Evolutionary conservation across 208 protist species (phyloP), one percentile per base, ranked within the genome.

Genomic region (Zelonia costaricensis): DNA sequence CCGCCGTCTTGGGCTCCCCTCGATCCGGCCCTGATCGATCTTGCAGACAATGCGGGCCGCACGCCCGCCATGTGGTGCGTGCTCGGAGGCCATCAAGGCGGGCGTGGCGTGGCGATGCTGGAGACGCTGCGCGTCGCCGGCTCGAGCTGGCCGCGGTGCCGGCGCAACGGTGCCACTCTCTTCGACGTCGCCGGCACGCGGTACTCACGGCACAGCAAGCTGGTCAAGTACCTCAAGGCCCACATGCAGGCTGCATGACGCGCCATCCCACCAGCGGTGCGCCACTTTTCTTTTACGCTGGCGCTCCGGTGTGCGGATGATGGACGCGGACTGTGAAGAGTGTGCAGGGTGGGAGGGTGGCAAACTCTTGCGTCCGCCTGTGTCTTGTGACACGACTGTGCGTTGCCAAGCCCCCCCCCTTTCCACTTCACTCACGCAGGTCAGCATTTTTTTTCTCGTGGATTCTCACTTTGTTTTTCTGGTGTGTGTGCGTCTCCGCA

Each of bases 21-120:
- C 36, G 42, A 62, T n/a, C 56, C 55, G 15, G 13, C 25, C 3
- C 45, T 16, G 31, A 35, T 70, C 8, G 62, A 87, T 23, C 57
- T 87, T n/a, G 80, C 86, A 54, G 79, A 87, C 33, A n/a, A 69
- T 7, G 23, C 16, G 33, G 74, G 80, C 4, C 70, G 74, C 22
- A 86, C 71, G 0, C 84, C 75, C 0, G 77, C 79, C 6, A 67
- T 80, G 67, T 87, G 80, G 77, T 82, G 77, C 38, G 69, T 83
- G n/a, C 31, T 80, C 47, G 61, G 70, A 8, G 44, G 42, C 4
- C 23, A 54, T 13, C 40, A 54, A 12, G 63, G 45, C 16, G 25
- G 30, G n/a, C 27, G 27, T 35, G 69, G 52, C 13, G 49, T 82
- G 12, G 79, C 65, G 16, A 78, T 75, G 15, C 40, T 86, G 18